phyloP scores from a whole-genome alignment of 768 basidiomycete genomes.

The Cubamyces sp. region DNA sequence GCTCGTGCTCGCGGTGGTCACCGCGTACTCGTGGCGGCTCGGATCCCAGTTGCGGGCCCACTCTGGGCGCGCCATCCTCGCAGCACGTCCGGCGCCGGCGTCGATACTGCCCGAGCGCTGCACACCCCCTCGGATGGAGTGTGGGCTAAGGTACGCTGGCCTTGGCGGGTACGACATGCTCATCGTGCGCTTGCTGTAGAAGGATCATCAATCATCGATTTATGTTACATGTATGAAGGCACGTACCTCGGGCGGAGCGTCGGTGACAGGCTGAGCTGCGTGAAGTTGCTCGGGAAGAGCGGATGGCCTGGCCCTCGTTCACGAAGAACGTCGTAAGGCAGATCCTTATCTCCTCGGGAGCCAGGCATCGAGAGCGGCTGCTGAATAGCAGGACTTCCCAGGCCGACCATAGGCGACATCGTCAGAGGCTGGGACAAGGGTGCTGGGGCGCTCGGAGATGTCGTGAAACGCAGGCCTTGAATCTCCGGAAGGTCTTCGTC shows the following conservation, averaged over 20 bases:
- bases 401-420: constrained; percentile 26
- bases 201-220: not conserved
- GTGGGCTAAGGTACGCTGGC: constrained; percentile 33
- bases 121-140: constrained; percentile 29
- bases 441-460: constrained; percentile 19
- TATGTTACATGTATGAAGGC: not conserved
- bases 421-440: constrained; percentile 22
- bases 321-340: constrained; percentile 52
- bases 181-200: constrained; percentile 33
- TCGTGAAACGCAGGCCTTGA: constrained; percentile 37
- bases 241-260: constrained; percentile 61
- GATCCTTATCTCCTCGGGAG: constrained; percentile 27
- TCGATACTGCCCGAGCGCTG: constrained; percentile 28
- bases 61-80: constrained; percentile 23
- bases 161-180: constrained; percentile 32
- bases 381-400: constrained; percentile 16
- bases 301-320: constrained; percentile 76
- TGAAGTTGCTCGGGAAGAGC: constrained; percentile 82
- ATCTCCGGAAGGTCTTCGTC: constrained; percentile 37
- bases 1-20: constrained; percentile 45
- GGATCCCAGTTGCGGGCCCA: constrained; percentile 49
- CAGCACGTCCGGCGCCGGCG: constrained; percentile 31
- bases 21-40: constrained; percentile 47
- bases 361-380: constrained; percentile 16
- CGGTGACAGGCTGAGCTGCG: constrained; percentile 64